Conservation (phyloP, 257 asterid species). For the Haberlea rhodopensis region DNA sequence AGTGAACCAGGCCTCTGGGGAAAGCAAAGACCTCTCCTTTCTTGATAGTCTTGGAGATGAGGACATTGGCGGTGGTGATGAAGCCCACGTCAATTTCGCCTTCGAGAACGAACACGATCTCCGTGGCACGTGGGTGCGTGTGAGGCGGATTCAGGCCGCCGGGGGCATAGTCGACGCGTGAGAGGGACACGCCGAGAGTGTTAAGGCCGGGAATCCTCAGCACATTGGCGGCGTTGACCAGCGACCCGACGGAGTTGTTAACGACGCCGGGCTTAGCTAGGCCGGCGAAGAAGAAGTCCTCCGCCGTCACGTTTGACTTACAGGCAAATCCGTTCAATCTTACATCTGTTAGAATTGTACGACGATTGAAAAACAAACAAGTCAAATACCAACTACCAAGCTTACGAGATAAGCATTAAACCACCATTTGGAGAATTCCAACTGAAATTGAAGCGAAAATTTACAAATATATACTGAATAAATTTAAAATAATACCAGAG, state of each 20-base stretch:
- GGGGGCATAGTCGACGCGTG: conserved; percentile 44
- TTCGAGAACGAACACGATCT: conserved; percentile 22
- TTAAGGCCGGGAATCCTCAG: conserved; percentile 34
- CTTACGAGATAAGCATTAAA: no score
- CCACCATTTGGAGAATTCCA: no score
- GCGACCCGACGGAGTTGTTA: conserved; percentile 29
- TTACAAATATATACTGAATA: no score
- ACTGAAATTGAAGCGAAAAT: no score
- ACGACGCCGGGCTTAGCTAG: conserved; percentile 27
- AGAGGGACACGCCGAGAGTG: conserved; percentile 33
- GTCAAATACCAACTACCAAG: no score
- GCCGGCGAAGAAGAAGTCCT: conserved; percentile 27
- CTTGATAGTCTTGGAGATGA: conserved; percentile 22
- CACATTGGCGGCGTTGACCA: conserved; percentile 31
- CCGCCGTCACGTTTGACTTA: conserved; percentile 25
- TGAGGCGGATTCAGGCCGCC: conserved; percentile 31
- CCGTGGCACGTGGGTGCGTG: conserved; percentile 34
- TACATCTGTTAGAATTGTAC: conserved; percentile 1
- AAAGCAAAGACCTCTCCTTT: conserved; percentile 31
- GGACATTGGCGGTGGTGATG: conserved; percentile 35
- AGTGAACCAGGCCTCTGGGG: conserved; percentile 35
- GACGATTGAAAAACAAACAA: no score
- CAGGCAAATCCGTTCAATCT: conserved; percentile 31
- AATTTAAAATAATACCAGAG: conserved; percentile 22
- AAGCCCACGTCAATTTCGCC: conserved; percentile 30